Base-by-base conservation (phyloP, 2,329 filamentous ascomycete species). In the Fusarium sublunatum region DNA sequence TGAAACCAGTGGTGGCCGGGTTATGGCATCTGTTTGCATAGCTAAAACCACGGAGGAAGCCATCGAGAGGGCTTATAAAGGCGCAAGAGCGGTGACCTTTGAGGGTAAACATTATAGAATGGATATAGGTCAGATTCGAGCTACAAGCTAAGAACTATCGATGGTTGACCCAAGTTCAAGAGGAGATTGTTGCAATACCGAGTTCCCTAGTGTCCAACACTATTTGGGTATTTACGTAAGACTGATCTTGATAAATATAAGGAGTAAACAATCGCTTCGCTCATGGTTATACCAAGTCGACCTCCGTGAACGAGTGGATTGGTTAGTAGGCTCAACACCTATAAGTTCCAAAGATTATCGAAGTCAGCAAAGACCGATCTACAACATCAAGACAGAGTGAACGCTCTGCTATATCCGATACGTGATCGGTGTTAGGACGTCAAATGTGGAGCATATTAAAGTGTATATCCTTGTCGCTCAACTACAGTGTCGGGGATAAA, bases 321-420 rank as follows among this genome's bases (percentile, higher is more conserved):
- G n/a, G n/a, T n/a, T n/a, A n/a, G n/a, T n/a, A n/a, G n/a, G n/a
- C n/a, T n/a, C n/a, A n/a, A n/a, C n/a, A n/a, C n/a, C n/a, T n/a
- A n/a, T n/a, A n/a, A n/a, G n/a, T n/a, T n/a, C n/a, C n/a, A n/a
- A n/a, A n/a, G n/a, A n/a, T n/a, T n/a, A n/a, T n/a, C n/a, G n/a
- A n/a, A n/a, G n/a, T n/a, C n/a, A n/a, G n/a, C n/a, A n/a, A n/a
- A n/a, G n/a, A n/a, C n/a, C n/a, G n/a, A n/a, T n/a, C n/a, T n/a
- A n/a, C n/a, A n/a, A n/a, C n/a, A n/a, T n/a, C n/a, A n/a, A n/a
- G n/a, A n/a, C n/a, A n/a, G n/a, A n/a, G n/a, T n/a, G n/a, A n/a
- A n/a, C n/a, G n/a, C n/a, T n/a, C n/a, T n/a, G n/a, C n/a, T 32
- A 61, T 49, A 29, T 40, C 57, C 45, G 58, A 57, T 51, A 22